Evolutionary conservation across 306 rosid genomes (phyloP).

Genomic region (Acacia acuminata): DNA sequence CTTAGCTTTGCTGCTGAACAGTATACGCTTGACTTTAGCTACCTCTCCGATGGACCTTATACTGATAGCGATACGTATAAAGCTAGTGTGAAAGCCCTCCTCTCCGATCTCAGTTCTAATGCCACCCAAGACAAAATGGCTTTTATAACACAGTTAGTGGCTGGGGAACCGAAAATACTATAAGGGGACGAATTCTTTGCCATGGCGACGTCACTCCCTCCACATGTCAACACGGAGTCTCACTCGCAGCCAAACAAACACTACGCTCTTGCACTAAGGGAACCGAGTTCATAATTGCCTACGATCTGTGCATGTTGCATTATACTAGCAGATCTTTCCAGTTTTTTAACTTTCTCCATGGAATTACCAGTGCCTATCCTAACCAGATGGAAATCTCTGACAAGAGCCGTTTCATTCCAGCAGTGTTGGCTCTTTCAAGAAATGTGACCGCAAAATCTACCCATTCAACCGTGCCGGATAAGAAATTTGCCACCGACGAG

Average conservation of each 20-base stretch:
- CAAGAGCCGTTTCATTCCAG: neutral
- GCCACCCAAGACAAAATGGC: neutral
- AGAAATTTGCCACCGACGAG: neutral
- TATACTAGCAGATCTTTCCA: neutral
- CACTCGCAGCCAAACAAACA: neutral
- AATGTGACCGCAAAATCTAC: neutral
- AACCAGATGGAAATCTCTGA: neutral
- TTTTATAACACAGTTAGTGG: neutral
- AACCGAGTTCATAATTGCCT: neutral
- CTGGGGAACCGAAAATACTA: neutral
- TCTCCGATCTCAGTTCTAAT: constrained; percentile 9
- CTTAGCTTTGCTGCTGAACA: neutral
- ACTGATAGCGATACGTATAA: neutral
- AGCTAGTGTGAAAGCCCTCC: constrained; percentile 19
- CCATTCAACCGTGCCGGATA: neutral
- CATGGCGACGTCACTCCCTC: constrained; percentile 7
- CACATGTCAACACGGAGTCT: neutral
- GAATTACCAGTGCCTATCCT: too few species aligned
- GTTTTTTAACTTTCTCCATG: neutral
- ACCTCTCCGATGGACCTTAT: too few species aligned
- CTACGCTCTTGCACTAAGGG: neutral
- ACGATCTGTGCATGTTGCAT: neutral
- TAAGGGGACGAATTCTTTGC: constrained; percentile 17
- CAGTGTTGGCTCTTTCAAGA: neutral
- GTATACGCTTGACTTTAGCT: too few species aligned